A percentile compares a stretch with the other conserved stretches of the same genome.
phyloP scores from a whole-genome alignment of 345 rosid species.

The Syzygium oleosum region DNA sequence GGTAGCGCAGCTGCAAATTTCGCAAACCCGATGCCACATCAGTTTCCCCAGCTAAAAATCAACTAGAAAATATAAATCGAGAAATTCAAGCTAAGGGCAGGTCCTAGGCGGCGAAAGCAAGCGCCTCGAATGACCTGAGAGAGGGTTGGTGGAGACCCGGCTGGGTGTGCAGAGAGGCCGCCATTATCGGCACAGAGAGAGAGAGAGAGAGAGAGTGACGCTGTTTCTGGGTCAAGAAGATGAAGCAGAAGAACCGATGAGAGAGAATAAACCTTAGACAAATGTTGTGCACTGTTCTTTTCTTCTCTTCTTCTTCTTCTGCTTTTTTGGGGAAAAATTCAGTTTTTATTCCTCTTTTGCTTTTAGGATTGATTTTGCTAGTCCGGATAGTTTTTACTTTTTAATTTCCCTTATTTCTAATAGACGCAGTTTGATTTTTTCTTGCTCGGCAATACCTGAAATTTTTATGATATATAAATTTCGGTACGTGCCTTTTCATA shows the following conservation, averaged over 20 bases:
- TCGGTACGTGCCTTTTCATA: background rate
- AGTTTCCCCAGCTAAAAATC: background rate
- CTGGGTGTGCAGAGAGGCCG: constrained; percentile 41
- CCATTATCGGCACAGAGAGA: constrained; percentile 22
- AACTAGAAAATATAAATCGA: background rate
- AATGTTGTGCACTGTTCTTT: background rate
- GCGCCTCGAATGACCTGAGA: constrained; percentile 28
- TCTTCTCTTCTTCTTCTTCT: background rate
- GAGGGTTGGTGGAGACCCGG: constrained; percentile 34
- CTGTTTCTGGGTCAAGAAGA: background rate
- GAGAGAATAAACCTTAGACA: background rate
- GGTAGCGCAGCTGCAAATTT: constrained; percentile 48
- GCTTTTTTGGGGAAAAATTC: background rate
- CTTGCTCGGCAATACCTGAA: background rate
- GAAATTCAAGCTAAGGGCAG: background rate
- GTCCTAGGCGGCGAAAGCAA: background rate
- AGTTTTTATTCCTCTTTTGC: background rate
- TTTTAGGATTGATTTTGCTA: background rate
- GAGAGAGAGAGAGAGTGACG: background rate
- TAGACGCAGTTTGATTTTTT: background rate
- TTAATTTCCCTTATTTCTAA: background rate
- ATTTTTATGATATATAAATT: background rate
- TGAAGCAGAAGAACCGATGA: background rate
- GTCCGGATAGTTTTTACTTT: background rate
- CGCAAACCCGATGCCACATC: background rate